Evolutionary conservation across 306 rosid species (phyloP).

Genomic region (Vigna radiata): DNA sequence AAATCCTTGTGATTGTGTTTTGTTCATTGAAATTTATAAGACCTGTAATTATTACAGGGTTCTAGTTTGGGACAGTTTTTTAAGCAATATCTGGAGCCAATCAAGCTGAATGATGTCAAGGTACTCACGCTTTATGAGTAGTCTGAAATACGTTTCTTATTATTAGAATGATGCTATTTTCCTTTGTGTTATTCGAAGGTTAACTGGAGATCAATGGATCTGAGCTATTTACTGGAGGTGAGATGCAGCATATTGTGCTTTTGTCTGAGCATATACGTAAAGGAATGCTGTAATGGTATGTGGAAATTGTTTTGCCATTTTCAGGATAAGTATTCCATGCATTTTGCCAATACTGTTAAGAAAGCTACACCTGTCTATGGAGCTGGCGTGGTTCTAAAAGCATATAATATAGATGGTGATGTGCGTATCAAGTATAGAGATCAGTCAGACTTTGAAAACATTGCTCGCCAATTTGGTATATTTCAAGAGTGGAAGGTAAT

Average conservation of each 20-base stretch:
- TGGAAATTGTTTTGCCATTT: slow-evolving; percentile 42
- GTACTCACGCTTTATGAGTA: slow-evolving; percentile 46
- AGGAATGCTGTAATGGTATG: slow-evolving; percentile 37
- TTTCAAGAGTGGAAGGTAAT: slow-evolving; percentile 98
- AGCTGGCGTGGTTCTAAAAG: slow-evolving; percentile 74
- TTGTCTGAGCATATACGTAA: neutral
- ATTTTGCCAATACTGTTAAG: slow-evolving; percentile 66
- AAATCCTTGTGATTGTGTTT: slow-evolving; percentile 25
- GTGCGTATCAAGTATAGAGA: slow-evolving; percentile 70
- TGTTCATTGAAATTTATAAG: slow-evolving; percentile 31
- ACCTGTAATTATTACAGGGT: slow-evolving; percentile 65
- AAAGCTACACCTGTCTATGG: slow-evolving; percentile 79
- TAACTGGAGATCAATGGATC: slow-evolving; percentile 86
- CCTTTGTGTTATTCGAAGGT: slow-evolving; percentile 60
- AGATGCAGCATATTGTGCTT: slow-evolving; percentile 38
- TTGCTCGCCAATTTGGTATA: slow-evolving; percentile 84
- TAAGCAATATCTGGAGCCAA: slow-evolving; percentile 90
- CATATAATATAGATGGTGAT: slow-evolving; percentile 72
- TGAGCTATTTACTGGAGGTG: slow-evolving; percentile 94
- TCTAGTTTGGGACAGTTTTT: slow-evolving; percentile 95
- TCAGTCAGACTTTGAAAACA: slow-evolving; percentile 73
- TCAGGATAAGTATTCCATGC: slow-evolving; percentile 69
- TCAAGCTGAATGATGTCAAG: slow-evolving; percentile 82
- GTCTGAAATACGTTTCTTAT: slow-evolving; percentile 36
- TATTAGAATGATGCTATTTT: slow-evolving; percentile 44